Conservation (phyloP, 805 yeast species). For the Saturnispora ahearnii region DNA sequence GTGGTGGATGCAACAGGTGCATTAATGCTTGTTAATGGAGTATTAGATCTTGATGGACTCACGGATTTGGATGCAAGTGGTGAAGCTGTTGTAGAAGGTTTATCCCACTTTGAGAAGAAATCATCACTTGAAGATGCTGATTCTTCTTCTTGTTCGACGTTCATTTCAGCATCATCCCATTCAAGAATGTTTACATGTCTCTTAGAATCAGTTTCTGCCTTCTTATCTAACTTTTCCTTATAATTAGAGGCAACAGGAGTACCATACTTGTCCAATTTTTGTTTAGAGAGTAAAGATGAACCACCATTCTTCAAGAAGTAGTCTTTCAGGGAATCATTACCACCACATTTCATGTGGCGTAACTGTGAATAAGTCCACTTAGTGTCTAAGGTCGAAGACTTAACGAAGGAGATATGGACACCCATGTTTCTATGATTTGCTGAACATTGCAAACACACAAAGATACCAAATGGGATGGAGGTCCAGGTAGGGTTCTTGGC, state of each 20-base stretch:
- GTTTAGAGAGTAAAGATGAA: conserved; percentile 53
- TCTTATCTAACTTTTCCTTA: conserved; percentile 67
- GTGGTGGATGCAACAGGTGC: conserved; percentile 15
- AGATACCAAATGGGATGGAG: conserved; percentile 90
- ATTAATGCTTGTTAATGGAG: conserved; percentile 18
- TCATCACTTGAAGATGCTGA: conserved; percentile 52
- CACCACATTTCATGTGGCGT: conserved; percentile 89
- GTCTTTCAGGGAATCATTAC: conserved; percentile 79
- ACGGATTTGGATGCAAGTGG: conserved; percentile 38
- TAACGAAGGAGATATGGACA: conserved; percentile 91
- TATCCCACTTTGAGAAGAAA: conserved; percentile 87
- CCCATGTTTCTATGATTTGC: conserved; percentile 94
- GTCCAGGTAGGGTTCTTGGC: conserved; percentile 98
- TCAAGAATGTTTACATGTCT: conserved; percentile 68
- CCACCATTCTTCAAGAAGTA: conserved; percentile 84
- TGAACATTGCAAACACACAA: conserved; percentile 89
- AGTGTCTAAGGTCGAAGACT: conserved; percentile 75
- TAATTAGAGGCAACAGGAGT: conserved; percentile 73
- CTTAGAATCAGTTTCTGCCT: conserved; percentile 55
- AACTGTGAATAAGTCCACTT: conserved; percentile 89
- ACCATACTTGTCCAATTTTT: conserved; percentile 72
- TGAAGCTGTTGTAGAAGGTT: conserved; percentile 49
- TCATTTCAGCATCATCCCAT: conserved; percentile 39
- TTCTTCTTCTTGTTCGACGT: conserved; percentile 42
- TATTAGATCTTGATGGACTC: conserved; percentile 30